Percentiles rank a stretch among this genome's conserved stretches.
These are phyloP conservation scores for Symmetrospora coprosmae DNA, from an alignment of 768 basidiomycete genomes.

Conservation along the genomic window DNA sequence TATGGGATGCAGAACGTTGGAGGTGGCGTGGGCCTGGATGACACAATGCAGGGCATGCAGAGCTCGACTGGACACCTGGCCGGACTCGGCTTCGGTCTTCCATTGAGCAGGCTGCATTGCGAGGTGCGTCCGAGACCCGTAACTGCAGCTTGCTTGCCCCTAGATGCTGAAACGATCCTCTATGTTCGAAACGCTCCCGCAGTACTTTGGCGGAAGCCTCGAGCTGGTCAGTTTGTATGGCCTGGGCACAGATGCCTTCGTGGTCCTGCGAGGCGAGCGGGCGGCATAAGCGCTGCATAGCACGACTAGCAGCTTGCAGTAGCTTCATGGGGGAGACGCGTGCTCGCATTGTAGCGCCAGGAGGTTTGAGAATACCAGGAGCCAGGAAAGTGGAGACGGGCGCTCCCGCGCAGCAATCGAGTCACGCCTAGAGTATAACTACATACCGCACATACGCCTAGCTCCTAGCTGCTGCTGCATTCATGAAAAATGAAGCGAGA, in stretches of 20 bases:
- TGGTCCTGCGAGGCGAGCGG: constrained; percentile 18
- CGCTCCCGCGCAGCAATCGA: no score
- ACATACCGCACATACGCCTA: no score
- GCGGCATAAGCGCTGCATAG: no score
- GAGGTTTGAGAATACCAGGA: no score
- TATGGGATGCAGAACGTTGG: constrained; percentile 16
- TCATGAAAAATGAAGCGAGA: no score
- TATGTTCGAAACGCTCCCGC: constrained; percentile 37
- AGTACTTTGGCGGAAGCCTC: constrained; percentile 74
- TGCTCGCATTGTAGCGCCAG: no score
- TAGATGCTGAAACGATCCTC: constrained; percentile 61
- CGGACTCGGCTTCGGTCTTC: constrained; percentile 64
- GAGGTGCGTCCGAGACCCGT: not conserved
- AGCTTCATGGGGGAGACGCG: no score
- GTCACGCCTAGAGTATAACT: no score
- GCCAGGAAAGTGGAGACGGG: no score
- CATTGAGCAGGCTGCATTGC: not conserved
- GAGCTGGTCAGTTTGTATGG: constrained; percentile 69
- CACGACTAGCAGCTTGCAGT: no score
- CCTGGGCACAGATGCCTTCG: constrained; percentile 48
- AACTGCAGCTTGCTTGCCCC: constrained; percentile 32
- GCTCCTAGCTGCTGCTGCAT: no score
- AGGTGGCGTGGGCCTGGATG: not conserved
- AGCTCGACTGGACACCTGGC: constrained; percentile 57
- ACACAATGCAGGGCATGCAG: not conserved